A percentile compares a stretch with the other conserved stretches of the same genome.
Evolutionary conservation across 2,329 filamentous ascomycete species (phyloP).

Genomic region (Phaeosphaeria sp.): DNA sequence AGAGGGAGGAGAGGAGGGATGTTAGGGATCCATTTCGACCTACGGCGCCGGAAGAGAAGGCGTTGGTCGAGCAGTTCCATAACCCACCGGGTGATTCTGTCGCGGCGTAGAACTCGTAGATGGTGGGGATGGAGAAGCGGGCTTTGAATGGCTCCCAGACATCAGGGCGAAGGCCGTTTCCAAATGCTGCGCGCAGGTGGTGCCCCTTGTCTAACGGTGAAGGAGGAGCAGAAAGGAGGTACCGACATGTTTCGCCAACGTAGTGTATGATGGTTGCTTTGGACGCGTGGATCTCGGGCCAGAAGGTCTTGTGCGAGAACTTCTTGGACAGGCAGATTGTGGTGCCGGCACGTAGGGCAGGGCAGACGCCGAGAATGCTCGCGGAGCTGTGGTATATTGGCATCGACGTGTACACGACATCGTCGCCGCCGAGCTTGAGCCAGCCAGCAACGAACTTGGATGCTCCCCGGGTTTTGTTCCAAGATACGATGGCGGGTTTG

Average conservation of each 20-base stretch:
- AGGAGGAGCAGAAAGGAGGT: slow-evolving; percentile 45
- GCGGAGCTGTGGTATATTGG: slow-evolving; percentile 47
- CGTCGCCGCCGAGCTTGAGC: slow-evolving; percentile 36
- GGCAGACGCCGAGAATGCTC: slow-evolving; percentile 36
- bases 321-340: slow-evolving; percentile 38
- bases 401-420: slow-evolving; percentile 47
- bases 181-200: slow-evolving; percentile 41
- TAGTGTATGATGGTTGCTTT: slow-evolving; percentile 49
- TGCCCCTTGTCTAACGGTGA: slow-evolving; percentile 41
- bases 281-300: slow-evolving; percentile 44
- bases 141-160: slow-evolving; percentile 51
- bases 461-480: slow-evolving; percentile 30
- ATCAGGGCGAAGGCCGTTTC: slow-evolving; percentile 52
- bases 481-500: slow-evolving; percentile 43
- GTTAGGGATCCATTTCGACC: slow-evolving; percentile 72
- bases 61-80: slow-evolving; percentile 60
- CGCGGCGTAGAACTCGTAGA: slow-evolving; percentile 50
- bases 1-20: slow-evolving; percentile 58
- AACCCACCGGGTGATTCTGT: slow-evolving; percentile 66
- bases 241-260: slow-evolving; percentile 50
- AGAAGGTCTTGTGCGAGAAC: slow-evolving; percentile 49
- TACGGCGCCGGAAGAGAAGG: slow-evolving; percentile 67
- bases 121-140: slow-evolving; percentile 47
- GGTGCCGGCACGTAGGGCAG: slow-evolving; percentile 33
- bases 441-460: slow-evolving; percentile 27